Evolutionary conservation across 495 filamentous ascomycete genomes (phyloP).

Genomic region (Penicillium simplicissimum): DNA sequence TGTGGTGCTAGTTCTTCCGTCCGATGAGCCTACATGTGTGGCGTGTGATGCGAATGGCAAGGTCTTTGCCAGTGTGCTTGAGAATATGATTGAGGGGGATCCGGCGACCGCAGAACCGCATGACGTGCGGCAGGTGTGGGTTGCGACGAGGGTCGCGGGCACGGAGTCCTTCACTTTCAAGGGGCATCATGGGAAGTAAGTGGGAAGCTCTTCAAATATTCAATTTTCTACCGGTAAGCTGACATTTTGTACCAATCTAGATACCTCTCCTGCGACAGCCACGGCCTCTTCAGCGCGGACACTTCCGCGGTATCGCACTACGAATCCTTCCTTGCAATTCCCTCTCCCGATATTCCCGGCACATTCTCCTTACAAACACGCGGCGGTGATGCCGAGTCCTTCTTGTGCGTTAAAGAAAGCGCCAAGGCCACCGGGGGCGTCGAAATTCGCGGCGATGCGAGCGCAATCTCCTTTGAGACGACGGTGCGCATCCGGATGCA

Average conservation of each 20-base stretch:
- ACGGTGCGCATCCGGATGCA: constrained; percentile 89
- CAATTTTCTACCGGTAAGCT: background rate
- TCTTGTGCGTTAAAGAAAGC: constrained; percentile 51
- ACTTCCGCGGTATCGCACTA: constrained; percentile 77
- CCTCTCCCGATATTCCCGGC: constrained; percentile 61
- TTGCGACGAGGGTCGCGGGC: constrained; percentile 81
- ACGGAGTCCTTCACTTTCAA: constrained; percentile 82
- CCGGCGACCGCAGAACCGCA: constrained; percentile 84
- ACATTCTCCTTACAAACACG: constrained; percentile 70
- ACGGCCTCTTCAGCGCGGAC: constrained; percentile 73
- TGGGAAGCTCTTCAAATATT: constrained; percentile 9
- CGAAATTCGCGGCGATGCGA: constrained; percentile 76
- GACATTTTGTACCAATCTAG: constrained; percentile 23
- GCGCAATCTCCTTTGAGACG: constrained; percentile 68
- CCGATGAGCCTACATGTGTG: constrained; percentile 65
- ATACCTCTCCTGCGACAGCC: constrained; percentile 81
- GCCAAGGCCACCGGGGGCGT: constrained; percentile 48
- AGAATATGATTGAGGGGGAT: constrained; percentile 81
- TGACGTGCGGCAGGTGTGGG: constrained; percentile 93
- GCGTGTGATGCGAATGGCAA: constrained; percentile 83
- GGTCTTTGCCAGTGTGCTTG: constrained; percentile 75
- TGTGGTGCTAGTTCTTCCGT: constrained; percentile 76
- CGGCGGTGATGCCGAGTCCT: constrained; percentile 48
- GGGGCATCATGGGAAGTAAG: constrained; percentile 79
- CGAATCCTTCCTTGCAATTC: constrained; percentile 76